Percentiles rank a stretch among this genome's conserved stretches.
Evolutionary conservation across 371 early-diverging fungal genomes (phyloP).

Genomic region (Lichtheimia ramosa): DNA sequence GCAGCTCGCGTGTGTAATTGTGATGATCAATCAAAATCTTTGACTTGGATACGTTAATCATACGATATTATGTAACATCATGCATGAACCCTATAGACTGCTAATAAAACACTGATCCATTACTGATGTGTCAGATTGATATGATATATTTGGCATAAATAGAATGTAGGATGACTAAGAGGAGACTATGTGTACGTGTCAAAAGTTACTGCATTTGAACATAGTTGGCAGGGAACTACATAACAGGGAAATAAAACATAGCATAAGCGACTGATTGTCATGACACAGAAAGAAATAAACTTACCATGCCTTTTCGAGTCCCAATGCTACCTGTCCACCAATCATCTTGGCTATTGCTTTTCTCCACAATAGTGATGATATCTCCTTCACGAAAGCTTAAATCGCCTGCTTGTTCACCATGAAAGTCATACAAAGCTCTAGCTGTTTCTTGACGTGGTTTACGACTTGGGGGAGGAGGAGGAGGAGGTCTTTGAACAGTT

Average conservation of each 20-base stretch:
- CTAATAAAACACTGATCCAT: too few relatives aligned
- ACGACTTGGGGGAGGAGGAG: slow-evolving; percentile 36
- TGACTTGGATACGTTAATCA: too few relatives aligned
- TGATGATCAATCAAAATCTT: not conserved
- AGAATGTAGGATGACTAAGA: too few relatives aligned
- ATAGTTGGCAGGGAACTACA: slow-evolving; percentile 81
- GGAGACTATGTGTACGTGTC: too few relatives aligned
- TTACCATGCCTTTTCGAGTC: slow-evolving; percentile 63
- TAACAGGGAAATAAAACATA: not conserved
- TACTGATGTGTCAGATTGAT: too few relatives aligned
- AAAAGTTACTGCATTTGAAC: slow-evolving; percentile 47
- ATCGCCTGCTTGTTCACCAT: slow-evolving; percentile 69
- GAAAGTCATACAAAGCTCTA: slow-evolving; percentile 73
- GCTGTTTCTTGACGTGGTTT: slow-evolving; percentile 42
- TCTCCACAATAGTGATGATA: slow-evolving; percentile 64
- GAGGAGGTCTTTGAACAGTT: slow-evolving; percentile 9
- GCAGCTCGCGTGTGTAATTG: not conserved
- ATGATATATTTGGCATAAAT: too few relatives aligned
- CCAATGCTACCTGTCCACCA: slow-evolving; percentile 81
- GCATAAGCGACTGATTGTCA: not conserved
- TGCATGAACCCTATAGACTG: too few relatives aligned
- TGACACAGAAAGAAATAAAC: slow-evolving; percentile 6
- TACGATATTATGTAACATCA: too few relatives aligned
- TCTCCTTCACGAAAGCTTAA: slow-evolving; percentile 74
- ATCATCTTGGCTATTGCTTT: slow-evolving; percentile 65